These are phyloP conservation scores for Cytospora chrysosperma DNA, from an alignment of 2,329 filamentous ascomycete genomes.

Conservation along the genomic window DNA sequence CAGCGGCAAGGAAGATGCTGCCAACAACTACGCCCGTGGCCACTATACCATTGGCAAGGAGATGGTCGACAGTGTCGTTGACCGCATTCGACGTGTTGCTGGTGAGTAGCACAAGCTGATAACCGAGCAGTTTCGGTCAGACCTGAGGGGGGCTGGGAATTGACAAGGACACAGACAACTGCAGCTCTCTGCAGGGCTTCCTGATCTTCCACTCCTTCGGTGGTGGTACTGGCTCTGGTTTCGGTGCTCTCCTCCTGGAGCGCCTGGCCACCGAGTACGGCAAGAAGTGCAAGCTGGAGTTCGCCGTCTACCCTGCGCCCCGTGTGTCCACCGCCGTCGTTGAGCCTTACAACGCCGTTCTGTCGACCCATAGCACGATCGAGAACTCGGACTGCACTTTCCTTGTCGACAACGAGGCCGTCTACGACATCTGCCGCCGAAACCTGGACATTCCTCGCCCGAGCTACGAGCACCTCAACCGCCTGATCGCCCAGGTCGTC, in stretches of 20 bases:
- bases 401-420: constrained; percentile 72
- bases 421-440: constrained; percentile 73
- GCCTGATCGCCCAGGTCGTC: constrained; percentile 71
- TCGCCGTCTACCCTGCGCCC: constrained; percentile 69
- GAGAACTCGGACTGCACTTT: constrained; percentile 80
- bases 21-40: constrained; percentile 75
- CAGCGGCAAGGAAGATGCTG: constrained; percentile 74
- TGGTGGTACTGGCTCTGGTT: constrained; percentile 70
- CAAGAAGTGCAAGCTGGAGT: constrained; percentile 77
- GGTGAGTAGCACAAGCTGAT: constrained; percentile 45
- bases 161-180: constrained; percentile 57
- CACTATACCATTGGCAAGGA: constrained; percentile 78
- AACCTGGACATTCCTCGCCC: constrained; percentile 69
- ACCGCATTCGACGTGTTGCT: constrained; percentile 67
- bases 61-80: constrained; percentile 69
- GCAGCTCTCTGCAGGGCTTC: constrained; percentile 70
- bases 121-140: constrained; percentile 22
- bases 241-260: constrained; percentile 70
- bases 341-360: constrained; percentile 72
- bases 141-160: constrained; percentile 4
- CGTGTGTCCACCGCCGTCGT: constrained; percentile 69
- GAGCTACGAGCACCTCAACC: constrained; percentile 70
- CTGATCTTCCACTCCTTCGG: constrained; percentile 74
- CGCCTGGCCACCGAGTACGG: constrained; percentile 71
- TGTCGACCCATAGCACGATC: constrained; percentile 73